Evolutionary conservation across 148 eudicot genomes (phyloP).

Genomic region (Rhododendron griersonianum): DNA sequence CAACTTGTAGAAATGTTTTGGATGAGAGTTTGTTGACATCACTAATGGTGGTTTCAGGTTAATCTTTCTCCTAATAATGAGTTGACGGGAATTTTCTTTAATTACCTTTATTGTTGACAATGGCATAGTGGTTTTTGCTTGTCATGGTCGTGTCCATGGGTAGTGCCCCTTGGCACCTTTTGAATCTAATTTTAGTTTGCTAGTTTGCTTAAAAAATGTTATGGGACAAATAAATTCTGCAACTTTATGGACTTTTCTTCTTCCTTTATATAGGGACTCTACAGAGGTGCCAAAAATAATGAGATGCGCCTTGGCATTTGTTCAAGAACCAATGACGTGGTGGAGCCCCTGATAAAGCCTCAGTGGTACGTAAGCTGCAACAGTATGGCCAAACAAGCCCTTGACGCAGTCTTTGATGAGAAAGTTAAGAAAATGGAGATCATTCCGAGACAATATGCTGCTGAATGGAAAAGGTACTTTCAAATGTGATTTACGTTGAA

Average conservation of each 20-base stretch:
- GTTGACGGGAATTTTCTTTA: background rate
- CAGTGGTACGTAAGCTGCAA: conserved; percentile 93
- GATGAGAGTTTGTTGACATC: background rate
- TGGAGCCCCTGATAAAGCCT: conserved; percentile 93
- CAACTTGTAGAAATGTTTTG: background rate
- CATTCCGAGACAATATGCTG: conserved; percentile 78
- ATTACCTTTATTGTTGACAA: background rate
- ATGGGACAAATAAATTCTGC: background rate
- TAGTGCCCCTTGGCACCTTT: background rate
- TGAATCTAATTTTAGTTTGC: background rate
- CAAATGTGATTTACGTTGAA: background rate
- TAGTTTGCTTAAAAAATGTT: background rate
- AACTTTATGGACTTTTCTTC: background rate
- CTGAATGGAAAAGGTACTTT: conserved; percentile 91
- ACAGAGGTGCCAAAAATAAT: conserved; percentile 63
- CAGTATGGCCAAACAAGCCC: conserved; percentile 78
- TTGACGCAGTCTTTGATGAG: conserved; percentile 66
- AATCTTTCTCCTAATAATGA: background rate
- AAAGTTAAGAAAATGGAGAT: conserved; percentile 65
- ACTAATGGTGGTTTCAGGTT: background rate
- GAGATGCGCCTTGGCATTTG: conserved; percentile 95
- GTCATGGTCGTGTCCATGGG: background rate
- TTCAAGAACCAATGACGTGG: conserved; percentile 85
- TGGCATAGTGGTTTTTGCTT: background rate
- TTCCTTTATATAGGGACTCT: conserved; percentile 60